phyloP scores from a whole-genome alignment of 2,329 filamentous ascomycete genomes.

The Alternaria sp. region DNA sequence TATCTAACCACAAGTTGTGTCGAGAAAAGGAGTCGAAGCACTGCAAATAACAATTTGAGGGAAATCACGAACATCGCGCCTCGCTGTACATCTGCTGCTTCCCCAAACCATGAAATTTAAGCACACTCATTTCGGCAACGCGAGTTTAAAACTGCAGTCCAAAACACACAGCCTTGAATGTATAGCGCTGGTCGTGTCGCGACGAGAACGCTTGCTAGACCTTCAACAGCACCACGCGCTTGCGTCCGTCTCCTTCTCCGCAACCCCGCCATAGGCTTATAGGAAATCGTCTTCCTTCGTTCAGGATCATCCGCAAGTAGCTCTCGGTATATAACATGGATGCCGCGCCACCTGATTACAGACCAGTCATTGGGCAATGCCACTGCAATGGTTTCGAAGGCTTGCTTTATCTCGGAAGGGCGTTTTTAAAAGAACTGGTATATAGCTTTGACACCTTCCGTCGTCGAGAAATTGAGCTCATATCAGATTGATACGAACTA shows the following conservation, averaged over 20 bases:
- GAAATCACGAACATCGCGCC: not conserved
- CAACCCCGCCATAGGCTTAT: slow-evolving; percentile 2
- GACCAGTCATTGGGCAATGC: slow-evolving; percentile 18
- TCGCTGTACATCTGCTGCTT: not conserved
- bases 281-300: slow-evolving; percentile 10
- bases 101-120: not conserved
- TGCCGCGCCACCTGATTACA: slow-evolving; percentile 7
- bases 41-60: too few species aligned
- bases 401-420: slow-evolving; percentile 13
- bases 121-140: not conserved
- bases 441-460: slow-evolving; percentile 20
- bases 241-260: slow-evolving; percentile 3
- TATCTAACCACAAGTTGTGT: not conserved
- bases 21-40: not conserved
- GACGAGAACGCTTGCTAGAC: not conserved
- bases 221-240: not conserved
- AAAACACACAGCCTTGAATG: not conserved
- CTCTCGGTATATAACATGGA: slow-evolving; percentile 18
- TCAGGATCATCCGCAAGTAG: slow-evolving; percentile 6
- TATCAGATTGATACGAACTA: not conserved
- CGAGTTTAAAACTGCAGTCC: not conserved
- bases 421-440: slow-evolving; percentile 9
- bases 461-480: not conserved
- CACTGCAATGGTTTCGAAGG: not conserved
- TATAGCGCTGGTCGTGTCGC: too few species aligned